Evolutionary conservation across 2,329 filamentous ascomycete genomes (phyloP), one percentile per base, ranked within the genome.

Genomic region (Elsinoe batatas): DNA sequence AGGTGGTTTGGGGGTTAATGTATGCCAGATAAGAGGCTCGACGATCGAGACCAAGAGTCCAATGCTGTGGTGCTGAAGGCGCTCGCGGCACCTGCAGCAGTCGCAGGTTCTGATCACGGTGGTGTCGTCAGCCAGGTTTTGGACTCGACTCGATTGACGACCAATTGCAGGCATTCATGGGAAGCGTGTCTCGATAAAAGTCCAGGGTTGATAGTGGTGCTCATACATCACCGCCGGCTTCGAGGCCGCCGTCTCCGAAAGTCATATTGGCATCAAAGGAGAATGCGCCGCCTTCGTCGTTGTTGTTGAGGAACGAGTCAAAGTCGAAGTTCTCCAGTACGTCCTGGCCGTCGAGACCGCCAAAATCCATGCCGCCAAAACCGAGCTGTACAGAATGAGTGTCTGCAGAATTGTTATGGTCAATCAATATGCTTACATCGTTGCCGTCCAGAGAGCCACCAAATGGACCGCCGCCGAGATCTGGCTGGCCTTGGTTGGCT

Each of bases 241-340:
- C 60, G 6, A 62, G 57, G n/a, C 56, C 58, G 22, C 47, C 54
- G 18, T 60, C 64, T 30, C 64, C 65, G 56, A 74, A 74, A 6
- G 62, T 64, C 54, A 67, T 64, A 57, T 65, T 65, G 47, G 68
- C 68, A 56, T 70, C 68, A 57, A 71, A 70, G 7, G 58, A 61
- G 38, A 74, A 68, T 8, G 62, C 66, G 36, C 61, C 63, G 20
- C 64, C 72, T 60, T 78, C 78, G 37, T 73, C 72, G 38, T 70
- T 71, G 26, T 77, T 80, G 63, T 83, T 81, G 53, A 85, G 71
- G 71, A 84, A 85, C 13, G 78, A 80, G 64, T 84, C 82, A 65
- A 85, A 85, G 67, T 85, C 81, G 65, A 85, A 84, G 78, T 78
- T 70, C 73, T 82, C 63, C 73, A 81, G 74, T 76, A 87, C 77